Base-by-base conservation (phyloP, 1,139 yeast genomes). In the Saccharomyces hybrid region DNA sequence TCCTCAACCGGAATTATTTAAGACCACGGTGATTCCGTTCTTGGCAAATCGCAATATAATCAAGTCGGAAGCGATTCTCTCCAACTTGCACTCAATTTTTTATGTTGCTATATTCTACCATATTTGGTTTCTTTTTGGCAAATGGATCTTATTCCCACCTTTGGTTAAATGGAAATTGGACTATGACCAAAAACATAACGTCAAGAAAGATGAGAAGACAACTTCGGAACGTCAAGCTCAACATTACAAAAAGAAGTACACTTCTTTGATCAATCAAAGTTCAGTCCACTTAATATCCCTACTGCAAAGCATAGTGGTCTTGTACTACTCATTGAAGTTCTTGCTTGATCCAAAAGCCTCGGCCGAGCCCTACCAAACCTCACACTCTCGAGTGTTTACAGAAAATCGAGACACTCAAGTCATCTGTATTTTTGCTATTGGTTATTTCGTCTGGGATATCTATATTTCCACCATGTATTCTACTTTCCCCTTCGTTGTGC, bases 401-500 rank as follows among this genome's bases (percentile, higher is more conserved):
- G 79, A 79, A 63, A 82, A 86, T 31, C 88, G 91, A 3, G 89
- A 86, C 65, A 82, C 85, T 1, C 87, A 87, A 14, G 77, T 88
- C 54, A 85, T 89, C 29, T 73, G 82, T 44, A 76, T 95, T 2
- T 73, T 84, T 67, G 91, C 96, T 5, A 66, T 80, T 29, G 96
- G 96, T 1, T 93, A 93, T 73, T 93, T 93, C 68, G 62, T 88
- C n/a, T 93, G 99, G 98, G 99, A 93, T 69, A 69, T 85, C 27
- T 70, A 76, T 56, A 83, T 88, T 57, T 89, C 96, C 52, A 50
- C 79, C 7, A 69, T 72, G 51, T 81, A 86, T 71, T 79, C 82
- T 55, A 70, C 77, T 7, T 71, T 83, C 59, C 95, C 96, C 14
- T 93, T 91, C 67, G 78, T 88, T 59, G 70, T 90, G 57, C 99